Evolutionary conservation across 179 eudicot genomes (phyloP).

Genomic region (Spergularia azorica): DNA sequence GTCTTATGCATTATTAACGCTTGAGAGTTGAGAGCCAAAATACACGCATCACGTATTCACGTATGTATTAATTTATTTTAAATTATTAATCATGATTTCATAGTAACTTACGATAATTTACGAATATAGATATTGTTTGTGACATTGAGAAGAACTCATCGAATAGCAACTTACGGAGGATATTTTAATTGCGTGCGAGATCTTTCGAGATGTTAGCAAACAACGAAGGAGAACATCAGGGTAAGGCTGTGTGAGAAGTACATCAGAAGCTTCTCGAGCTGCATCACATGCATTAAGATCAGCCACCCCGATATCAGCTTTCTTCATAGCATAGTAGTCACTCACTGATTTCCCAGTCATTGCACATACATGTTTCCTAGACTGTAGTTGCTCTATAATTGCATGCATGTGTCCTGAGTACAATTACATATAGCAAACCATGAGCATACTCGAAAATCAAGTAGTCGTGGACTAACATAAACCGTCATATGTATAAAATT

Average conservation of each 20-base stretch:
- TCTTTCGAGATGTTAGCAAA: conserved; percentile 1
- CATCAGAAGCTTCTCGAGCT: conserved; percentile 12
- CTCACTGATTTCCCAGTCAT: background rate
- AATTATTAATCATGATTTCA: too few relatives aligned
- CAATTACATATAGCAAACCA: background rate
- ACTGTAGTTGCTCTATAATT: conserved; percentile 20
- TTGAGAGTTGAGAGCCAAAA: too few relatives aligned
- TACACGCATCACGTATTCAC: too few relatives aligned
- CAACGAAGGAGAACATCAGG: conserved; percentile 4
- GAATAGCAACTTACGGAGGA: too few relatives aligned
- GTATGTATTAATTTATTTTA: too few relatives aligned
- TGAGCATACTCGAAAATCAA: background rate
- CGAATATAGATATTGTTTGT: too few relatives aligned
- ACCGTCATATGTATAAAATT: background rate
- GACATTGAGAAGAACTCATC: too few relatives aligned
- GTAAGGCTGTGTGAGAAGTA: conserved; percentile 11
- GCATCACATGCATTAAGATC: conserved; percentile 18
- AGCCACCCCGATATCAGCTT: conserved; percentile 20
- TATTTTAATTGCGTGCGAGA: too few relatives aligned
- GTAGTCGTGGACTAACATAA: background rate
- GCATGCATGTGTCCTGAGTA: conserved; percentile 8
- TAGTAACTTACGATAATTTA: too few relatives aligned
- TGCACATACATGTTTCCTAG: conserved; percentile 9
- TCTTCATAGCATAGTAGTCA: conserved; percentile 13
- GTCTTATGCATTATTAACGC: too few relatives aligned